phyloP scores from a whole-genome alignment of 2,329 filamentous ascomycete species.

The Pseudocercospora macadamiae region DNA sequence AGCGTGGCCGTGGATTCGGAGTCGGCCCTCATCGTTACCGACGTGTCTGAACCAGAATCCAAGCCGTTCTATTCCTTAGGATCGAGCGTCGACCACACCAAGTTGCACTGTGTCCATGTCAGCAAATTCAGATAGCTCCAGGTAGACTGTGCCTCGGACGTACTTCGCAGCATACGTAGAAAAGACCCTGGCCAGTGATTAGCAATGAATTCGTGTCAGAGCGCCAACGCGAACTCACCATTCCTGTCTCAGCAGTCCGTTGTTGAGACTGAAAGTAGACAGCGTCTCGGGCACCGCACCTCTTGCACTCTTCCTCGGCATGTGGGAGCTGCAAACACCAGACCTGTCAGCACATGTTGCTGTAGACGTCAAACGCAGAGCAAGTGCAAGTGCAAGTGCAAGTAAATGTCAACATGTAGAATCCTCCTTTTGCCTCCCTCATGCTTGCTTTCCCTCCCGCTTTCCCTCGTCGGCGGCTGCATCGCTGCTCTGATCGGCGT shows the following conservation, averaged over 20 bases:
- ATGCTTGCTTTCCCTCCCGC: conserved; percentile 32
- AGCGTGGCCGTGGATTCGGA: no score
- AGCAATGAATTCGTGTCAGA: neutral
- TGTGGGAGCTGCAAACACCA: conserved; percentile 30
- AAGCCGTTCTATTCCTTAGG: conserved; percentile 29
- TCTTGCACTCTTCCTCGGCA: conserved; percentile 76
- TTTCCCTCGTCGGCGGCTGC: conserved; percentile 34
- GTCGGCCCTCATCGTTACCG: no score
- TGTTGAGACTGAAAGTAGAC: conserved; percentile 99
- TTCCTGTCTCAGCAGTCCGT: conserved; percentile 93
- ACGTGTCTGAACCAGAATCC: neutral
- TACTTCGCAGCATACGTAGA: conserved; percentile 75
- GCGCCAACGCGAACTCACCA: conserved; percentile 65
- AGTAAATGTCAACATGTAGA: conserved; percentile 20
- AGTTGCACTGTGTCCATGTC: conserved; percentile 63
- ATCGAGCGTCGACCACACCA: conserved; percentile 66
- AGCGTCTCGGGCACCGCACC: conserved; percentile 82
- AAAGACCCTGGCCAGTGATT: conserved; percentile 47
- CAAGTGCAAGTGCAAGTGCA: conserved; percentile 20
- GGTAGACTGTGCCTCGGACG: neutral
- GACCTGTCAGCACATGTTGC: conserved; percentile 40
- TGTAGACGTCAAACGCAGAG: conserved; percentile 27
- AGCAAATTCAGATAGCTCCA: neutral
- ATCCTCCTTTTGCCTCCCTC: conserved; percentile 35
- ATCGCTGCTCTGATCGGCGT: conserved; percentile 30